Conservation (phyloP, 768 basidiomycete genomes). For the Serendipita sp. region DNA sequence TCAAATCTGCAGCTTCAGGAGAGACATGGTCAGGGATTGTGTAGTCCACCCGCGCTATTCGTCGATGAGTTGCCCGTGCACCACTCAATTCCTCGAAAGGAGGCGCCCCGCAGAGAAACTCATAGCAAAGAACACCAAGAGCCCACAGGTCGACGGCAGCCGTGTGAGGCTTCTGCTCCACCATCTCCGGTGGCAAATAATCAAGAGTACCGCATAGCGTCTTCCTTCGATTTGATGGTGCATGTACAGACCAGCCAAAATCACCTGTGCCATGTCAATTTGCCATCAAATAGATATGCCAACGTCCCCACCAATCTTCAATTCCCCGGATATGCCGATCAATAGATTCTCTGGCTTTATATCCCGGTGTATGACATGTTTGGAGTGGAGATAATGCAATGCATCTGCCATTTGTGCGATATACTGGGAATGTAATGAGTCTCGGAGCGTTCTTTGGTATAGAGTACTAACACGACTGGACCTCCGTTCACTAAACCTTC, state of each 20-base stretch:
- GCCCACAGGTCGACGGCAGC: conserved; percentile 95
- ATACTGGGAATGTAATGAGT: conserved; percentile 32
- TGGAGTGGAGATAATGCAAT: conserved; percentile 73
- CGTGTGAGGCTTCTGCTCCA: conserved; percentile 76
- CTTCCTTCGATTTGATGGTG: conserved; percentile 29
- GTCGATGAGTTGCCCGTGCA: conserved; percentile 62
- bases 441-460: background rate
- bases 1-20: conserved; percentile 48
- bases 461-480: conserved; percentile 34
- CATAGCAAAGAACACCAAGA: conserved; percentile 87
- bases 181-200: conserved; percentile 97
- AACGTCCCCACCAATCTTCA: conserved; percentile 72
- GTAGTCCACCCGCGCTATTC: conserved; percentile 79
- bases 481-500: conserved; percentile 75
- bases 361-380: conserved; percentile 96
- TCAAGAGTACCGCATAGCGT: conserved; percentile 94
- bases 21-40: conserved; percentile 42
- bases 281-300: background rate
- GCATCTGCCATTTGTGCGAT: conserved; percentile 98
- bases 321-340: conserved; percentile 83
- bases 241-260: conserved; percentile 4
- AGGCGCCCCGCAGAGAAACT: conserved; percentile 73
- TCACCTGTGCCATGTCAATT: background rate
- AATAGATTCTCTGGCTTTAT: conserved; percentile 98
- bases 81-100: conserved; percentile 78